Base-by-base conservation (phyloP, 2,329 filamentous ascomycete species). In the Cladobotryum protrusum region DNA sequence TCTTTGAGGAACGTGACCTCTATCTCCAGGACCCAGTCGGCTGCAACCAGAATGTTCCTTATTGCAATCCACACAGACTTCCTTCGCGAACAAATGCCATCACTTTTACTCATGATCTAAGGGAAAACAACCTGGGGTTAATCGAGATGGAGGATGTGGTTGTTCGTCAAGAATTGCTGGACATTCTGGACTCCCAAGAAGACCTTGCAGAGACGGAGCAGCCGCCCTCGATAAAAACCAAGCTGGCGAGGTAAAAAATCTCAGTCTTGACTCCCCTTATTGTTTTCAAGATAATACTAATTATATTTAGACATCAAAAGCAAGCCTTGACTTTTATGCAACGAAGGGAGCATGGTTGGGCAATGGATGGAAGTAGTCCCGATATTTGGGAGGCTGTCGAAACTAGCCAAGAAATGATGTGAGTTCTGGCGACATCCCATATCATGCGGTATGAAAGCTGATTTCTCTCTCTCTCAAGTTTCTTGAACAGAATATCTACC, bases 271-370 rank as follows among this genome's bases (percentile, higher is more conserved):
- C 12, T 4, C 13, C 5, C 37, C 32, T 18, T 29, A 6, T 5
- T 18, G 12, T 24, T 14, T 12, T 15, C n/a, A 14, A 17, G 17
- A 20, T 2, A 33, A 14, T 14, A 39, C 34, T 44, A 47, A 47
- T 19, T 8, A 17, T 8, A 13, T 18, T 5, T 44, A 73, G 71
- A 5, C 71, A 75, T 45, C 72, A 75, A 40, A 68, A 66, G 36
- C 67, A 72, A 44, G 72, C 71, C 0, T 55, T 75, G 1, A 68
- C 66, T 0, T 75, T 74, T 44, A 70, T 74, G 69, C 46, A 65
- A 0, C 57, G 55, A 2, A 58, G 71, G 14, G 72, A 74, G 44
- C 47, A 45, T 0, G 69, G 68, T 0, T 71, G 71, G 69, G 52
- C 49, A 0, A 63, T 67, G 14, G 46, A 63, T 14, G 51, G 54